Conservation (phyloP, 495 filamentous ascomycete species). For the Beverwykella pulmonaria region DNA sequence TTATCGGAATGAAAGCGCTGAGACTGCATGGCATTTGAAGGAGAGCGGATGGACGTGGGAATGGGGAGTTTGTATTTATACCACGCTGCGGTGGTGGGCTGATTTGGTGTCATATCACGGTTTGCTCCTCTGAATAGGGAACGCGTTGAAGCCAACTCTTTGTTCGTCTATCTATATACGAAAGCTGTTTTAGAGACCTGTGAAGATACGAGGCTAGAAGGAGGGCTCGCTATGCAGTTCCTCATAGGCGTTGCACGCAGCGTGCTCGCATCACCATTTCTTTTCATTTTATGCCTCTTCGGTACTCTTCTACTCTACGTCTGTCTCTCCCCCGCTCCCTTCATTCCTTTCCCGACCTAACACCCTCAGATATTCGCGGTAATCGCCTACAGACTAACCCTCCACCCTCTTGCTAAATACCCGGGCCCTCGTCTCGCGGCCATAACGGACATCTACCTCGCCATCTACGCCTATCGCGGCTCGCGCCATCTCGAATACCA, state of each 20-base stretch:
- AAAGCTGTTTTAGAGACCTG: neutral
- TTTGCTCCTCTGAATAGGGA: neutral
- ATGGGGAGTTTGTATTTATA: neutral
- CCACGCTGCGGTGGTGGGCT: neutral
- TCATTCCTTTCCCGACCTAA: neutral
- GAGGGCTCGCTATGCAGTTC: slow-evolving; percentile 14
- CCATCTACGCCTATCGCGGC: slow-evolving; percentile 40
- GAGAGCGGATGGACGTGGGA: slow-evolving; percentile 3
- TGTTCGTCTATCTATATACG: neutral
- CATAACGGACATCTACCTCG: slow-evolving; percentile 38
- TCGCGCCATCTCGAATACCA: slow-evolving; percentile 35
- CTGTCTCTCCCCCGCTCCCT: neutral
- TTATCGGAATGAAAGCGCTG: neutral
- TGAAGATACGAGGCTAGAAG: neutral
- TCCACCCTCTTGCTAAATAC: slow-evolving; percentile 43
- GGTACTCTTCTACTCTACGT: slow-evolving; percentile 23
- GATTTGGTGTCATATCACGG: neutral
- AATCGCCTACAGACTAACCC: slow-evolving; percentile 37
- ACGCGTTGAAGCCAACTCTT: no score
- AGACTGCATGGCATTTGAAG: neutral
- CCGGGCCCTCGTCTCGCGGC: slow-evolving; percentile 40
- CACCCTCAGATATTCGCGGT: slow-evolving; percentile 10
- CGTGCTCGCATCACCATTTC: slow-evolving; percentile 17
- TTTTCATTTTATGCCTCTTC: slow-evolving; percentile 15
- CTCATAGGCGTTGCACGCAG: neutral